Percentiles rank a stretch among this genome's conserved stretches.
Conservation (phyloP, 257 asterid genomes). For the Ajuga chamaepitys region DNA sequence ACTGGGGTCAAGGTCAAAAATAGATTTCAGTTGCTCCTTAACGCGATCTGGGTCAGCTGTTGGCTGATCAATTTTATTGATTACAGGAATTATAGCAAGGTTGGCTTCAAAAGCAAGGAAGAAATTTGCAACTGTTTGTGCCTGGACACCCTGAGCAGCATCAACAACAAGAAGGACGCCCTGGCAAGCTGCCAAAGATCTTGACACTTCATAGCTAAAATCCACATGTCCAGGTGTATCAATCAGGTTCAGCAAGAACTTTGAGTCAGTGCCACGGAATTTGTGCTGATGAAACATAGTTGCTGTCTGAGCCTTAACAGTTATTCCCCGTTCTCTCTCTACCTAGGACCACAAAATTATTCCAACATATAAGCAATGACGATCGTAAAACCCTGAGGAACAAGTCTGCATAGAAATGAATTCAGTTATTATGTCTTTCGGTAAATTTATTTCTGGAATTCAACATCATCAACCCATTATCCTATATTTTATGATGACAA, state of each 20-base stretch:
- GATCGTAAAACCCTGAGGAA: not conserved
- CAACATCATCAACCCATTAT: not conserved
- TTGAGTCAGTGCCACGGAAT: constrained; percentile 43
- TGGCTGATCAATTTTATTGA: constrained; percentile 96
- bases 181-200: constrained; percentile 98
- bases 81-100: constrained; percentile 73
- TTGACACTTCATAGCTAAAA: constrained; percentile 91
- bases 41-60: constrained; percentile 98
- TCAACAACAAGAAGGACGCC: constrained; percentile 96
- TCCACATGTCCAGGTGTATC: constrained; percentile 99
- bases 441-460: not conserved
- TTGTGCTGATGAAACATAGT: constrained; percentile 90
- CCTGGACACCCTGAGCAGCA: constrained; percentile 99
- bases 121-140: constrained; percentile 96
- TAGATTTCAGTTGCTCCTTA: constrained; percentile 83
- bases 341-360: constrained; percentile 48
- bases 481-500: not conserved
- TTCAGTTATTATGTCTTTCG: not conserved
- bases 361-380: constrained; percentile 5
- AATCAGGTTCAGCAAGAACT: constrained; percentile 67
- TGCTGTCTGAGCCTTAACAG: constrained; percentile 98
- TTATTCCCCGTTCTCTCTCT: constrained; percentile 95
- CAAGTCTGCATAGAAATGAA: not conserved
- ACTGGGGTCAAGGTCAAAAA: constrained; percentile 84
- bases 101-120: constrained; percentile 92